phyloP scores from a whole-genome alignment of 2,329 filamentous ascomycete genomes.

The Hymenoscyphus fructigenus region DNA sequence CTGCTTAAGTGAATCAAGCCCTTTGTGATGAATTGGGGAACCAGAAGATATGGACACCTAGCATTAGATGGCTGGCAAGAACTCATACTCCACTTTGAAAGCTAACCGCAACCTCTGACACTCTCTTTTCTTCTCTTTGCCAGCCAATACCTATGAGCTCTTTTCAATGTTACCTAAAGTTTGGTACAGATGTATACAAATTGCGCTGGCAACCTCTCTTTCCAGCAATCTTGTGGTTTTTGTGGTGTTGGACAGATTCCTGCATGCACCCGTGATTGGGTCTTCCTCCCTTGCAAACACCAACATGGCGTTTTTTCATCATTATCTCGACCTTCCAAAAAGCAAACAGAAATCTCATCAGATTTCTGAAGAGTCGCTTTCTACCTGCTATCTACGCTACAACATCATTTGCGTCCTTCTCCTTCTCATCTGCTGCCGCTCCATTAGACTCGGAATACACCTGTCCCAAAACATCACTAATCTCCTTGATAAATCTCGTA shows the following conservation, averaged over 20 bases:
- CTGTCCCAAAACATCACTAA: conserved; percentile 44
- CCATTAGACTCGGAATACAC: conserved; percentile 19
- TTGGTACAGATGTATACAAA: background rate
- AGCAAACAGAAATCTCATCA: too few relatives aligned
- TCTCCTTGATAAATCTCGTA: conserved; percentile 69
- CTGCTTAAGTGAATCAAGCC: too few relatives aligned
- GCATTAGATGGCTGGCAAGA: too few relatives aligned
- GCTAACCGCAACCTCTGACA: too few relatives aligned
- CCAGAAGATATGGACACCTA: too few relatives aligned
- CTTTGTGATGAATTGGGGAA: too few relatives aligned
- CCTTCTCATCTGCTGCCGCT: conserved; percentile 18
- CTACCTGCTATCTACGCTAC: conserved; percentile 24
- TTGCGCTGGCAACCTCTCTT: background rate
- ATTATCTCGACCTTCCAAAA: too few relatives aligned
- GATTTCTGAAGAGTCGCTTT: background rate
- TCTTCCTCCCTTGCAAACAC: background rate
- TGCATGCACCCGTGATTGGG: background rate
- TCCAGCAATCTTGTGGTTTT: background rate
- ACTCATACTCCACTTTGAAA: too few relatives aligned
- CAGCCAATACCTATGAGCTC: too few relatives aligned
- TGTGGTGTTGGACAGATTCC: background rate
- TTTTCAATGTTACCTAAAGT: too few relatives aligned
- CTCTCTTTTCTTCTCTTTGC: too few relatives aligned
- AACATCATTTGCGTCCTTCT: conserved; percentile 31
- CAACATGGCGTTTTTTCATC: too few relatives aligned